Base-by-base conservation (phyloP, 163 green algal species). In the Scenedesmus sp. region DNA sequence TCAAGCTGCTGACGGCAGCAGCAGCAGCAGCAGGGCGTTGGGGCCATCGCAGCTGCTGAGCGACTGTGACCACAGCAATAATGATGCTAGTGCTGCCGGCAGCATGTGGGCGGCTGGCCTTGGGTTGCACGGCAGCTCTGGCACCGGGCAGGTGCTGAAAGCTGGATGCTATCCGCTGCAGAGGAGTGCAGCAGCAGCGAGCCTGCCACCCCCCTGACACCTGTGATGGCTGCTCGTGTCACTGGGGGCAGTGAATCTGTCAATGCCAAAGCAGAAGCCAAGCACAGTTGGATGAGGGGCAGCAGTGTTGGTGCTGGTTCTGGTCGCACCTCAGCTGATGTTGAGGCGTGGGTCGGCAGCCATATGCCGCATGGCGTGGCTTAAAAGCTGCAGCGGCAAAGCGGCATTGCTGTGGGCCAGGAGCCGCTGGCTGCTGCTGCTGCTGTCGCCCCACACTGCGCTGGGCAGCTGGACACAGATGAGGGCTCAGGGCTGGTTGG, bases 21-120 rank as follows among this genome's bases (percentile, higher is more conserved):
- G 81, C n/a, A 59, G 81, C 81, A 86, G n/a, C 13, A 86, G 79
- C 79, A 85, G 40, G 12, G 42, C 18, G 65, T 3, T 76, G 30
- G 30, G 65, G 9, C n/a, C 65, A 40, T 26, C 65, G 30, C 30
- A 40, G 65, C 65, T 76, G 3, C 30, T 76, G 30, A 76, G 65
- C 18, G 30, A 76, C 30, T 76, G 65, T 18, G 56, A 16, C n/a
- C 20, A 70, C 22, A 2, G 1, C 51, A 61, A 10, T 12, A 26
- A 22, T 61, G 59, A 35, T 72, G 53, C 53, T 26, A 73, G 24
- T 35, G 61, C 61, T 40, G 65, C 65, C 26, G 65, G 30, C 6
- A 76, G 65, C 30, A 18, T 76, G 65, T 30, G 6, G 16, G 30
- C 9, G 7, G 7, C 7, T 3, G 65, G 65, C 65, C 7, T 37